Evolutionary conservation across 306 rosid genomes (phyloP).

Genomic region (Cotoneaster glaucophyllus): DNA sequence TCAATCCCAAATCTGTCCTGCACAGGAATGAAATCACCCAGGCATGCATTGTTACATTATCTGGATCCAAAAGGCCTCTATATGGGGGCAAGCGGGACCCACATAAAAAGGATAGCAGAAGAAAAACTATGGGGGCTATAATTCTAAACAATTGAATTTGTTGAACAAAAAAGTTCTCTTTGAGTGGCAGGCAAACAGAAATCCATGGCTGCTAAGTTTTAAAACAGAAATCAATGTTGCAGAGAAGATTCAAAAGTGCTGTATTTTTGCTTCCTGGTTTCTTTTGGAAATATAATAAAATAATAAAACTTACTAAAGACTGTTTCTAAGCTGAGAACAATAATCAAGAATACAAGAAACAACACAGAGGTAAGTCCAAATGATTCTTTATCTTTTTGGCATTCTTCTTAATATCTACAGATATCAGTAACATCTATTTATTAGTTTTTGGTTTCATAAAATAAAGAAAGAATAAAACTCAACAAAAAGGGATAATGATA

Average conservation of each 20-base stretch:
- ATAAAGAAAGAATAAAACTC: not conserved
- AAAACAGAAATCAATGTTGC: not conserved
- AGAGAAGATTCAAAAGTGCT: not conserved
- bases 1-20: not conserved
- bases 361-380: not conserved
- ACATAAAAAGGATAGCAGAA: not conserved
- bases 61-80: not conserved
- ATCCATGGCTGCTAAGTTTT: not conserved
- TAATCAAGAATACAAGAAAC: not conserved
- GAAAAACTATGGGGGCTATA: not conserved
- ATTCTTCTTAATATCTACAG: not conserved
- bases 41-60: not conserved
- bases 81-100: not conserved
- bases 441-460: not conserved
- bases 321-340: not conserved
- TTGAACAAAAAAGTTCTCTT: not conserved
- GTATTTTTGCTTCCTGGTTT: not conserved
- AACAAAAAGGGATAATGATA: not conserved
- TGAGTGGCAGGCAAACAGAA: not conserved
- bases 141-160: not conserved
- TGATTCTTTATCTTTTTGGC: not conserved
- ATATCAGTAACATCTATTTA: not conserved
- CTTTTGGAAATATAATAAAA: not conserved
- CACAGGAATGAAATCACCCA: not conserved
- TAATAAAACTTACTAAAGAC: not conserved